Conservation (phyloP, 164 flowering plant species). For the Paratinospora sagittata region DNA sequence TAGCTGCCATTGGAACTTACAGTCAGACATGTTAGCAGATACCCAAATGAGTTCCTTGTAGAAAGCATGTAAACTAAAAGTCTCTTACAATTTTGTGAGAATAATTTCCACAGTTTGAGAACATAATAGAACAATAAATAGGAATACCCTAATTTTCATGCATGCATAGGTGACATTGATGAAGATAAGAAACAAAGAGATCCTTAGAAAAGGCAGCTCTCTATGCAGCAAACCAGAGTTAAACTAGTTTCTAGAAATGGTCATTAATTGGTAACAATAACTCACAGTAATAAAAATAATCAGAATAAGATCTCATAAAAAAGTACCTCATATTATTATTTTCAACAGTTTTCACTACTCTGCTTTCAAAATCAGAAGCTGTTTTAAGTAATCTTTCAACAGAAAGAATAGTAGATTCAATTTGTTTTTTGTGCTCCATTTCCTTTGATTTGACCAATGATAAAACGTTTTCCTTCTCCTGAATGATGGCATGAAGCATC, state of each 20-base stretch:
- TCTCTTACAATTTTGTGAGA: too few species aligned
- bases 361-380: slow-evolving; percentile 39
- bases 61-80: too few species aligned
- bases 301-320: not conserved
- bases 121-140: too few species aligned
- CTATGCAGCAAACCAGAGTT: not conserved
- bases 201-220: not conserved
- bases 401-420: slow-evolving; percentile 28
- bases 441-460: slow-evolving; percentile 31
- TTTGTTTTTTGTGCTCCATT: slow-evolving; percentile 36
- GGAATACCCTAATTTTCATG: too few species aligned
- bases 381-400: slow-evolving; percentile 24
- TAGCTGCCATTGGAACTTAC: too few species aligned
- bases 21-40: too few species aligned
- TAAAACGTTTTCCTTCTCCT: slow-evolving; percentile 30
- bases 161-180: not conserved
- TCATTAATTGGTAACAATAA: not conserved
- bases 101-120: too few species aligned
- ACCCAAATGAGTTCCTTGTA: too few species aligned
- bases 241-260: not conserved
- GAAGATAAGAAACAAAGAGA: not conserved
- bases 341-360: slow-evolving; percentile 27
- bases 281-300: not conserved
- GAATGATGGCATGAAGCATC: slow-evolving; percentile 22
- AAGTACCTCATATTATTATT: slow-evolving; percentile 47